Conservation (phyloP, 2,329 filamentous ascomycete species). For the Cladobotryum protrusum region DNA sequence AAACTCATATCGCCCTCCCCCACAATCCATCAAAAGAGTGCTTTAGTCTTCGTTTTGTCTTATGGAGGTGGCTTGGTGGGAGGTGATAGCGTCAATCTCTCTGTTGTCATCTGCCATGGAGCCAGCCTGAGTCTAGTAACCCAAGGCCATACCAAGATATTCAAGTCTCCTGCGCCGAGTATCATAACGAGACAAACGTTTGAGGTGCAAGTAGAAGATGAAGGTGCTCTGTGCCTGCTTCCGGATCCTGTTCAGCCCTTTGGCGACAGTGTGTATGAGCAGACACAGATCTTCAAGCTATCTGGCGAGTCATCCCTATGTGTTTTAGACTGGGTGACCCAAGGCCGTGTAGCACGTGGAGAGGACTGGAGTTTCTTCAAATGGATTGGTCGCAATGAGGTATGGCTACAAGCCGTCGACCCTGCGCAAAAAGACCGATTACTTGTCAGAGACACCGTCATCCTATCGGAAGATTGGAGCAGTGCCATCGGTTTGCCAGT, state of each 20-base stretch:
- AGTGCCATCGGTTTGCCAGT: conserved; percentile 36
- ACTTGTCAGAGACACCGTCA: conserved; percentile 77
- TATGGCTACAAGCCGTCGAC: conserved; percentile 50
- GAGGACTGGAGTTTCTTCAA: conserved; percentile 80
- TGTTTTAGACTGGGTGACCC: conserved; percentile 89
- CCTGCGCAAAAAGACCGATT: conserved; percentile 46
- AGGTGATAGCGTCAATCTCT: conserved; percentile 73
- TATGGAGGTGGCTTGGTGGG: conserved; percentile 92
- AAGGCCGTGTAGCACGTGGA: conserved; percentile 75
- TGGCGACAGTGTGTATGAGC: conserved; percentile 73
- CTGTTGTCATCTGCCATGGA: conserved; percentile 55
- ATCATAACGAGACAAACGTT: conserved; percentile 54
- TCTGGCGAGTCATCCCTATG: conserved; percentile 59
- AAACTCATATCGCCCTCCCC: conserved; percentile 83
- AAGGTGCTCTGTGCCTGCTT: conserved; percentile 58
- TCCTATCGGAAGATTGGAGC: conserved; percentile 55
- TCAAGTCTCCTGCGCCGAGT: conserved; percentile 62
- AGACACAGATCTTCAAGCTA: conserved; percentile 71
- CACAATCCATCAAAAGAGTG: conserved; percentile 55
- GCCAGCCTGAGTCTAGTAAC: conserved; percentile 64
- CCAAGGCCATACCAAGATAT: conserved; percentile 89
- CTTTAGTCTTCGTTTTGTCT: conserved; percentile 82
- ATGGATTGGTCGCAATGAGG: conserved; percentile 82
- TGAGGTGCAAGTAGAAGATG: conserved; percentile 42
- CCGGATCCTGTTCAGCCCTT: conserved; percentile 95